phyloP scores from a whole-genome alignment of 805 yeast genomes.

The Yamadazyma laniorum region DNA sequence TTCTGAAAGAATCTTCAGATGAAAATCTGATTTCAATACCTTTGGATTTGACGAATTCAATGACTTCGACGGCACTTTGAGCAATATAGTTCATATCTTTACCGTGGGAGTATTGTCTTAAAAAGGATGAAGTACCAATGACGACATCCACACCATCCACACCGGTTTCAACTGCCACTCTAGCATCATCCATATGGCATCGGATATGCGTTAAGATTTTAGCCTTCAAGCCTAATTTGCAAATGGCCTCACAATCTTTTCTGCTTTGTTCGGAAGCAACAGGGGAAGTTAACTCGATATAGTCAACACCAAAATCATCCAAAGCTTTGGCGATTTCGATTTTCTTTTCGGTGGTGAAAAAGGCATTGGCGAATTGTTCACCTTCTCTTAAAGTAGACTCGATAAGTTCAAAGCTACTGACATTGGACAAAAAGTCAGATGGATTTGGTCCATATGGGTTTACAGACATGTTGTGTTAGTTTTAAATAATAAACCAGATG shows the following conservation, averaged over 20 bases:
- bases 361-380: constrained; percentile 97
- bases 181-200: constrained; percentile 99
- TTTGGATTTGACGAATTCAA: constrained; percentile 94
- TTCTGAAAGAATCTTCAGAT: constrained; percentile 96
- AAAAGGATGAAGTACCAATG: constrained; percentile 93
- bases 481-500: too few species aligned
- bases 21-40: constrained; percentile 96
- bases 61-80: constrained; percentile 92
- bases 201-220: constrained; percentile 95
- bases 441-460: constrained; percentile 98
- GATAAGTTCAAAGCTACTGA: constrained; percentile 81
- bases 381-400: constrained; percentile 98
- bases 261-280: constrained; percentile 96
- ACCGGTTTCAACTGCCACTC: constrained; percentile 96
- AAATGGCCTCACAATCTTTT: constrained; percentile 94
- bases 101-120: constrained; percentile 94
- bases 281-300: constrained; percentile 95
- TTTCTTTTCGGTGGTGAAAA: constrained; percentile 90
- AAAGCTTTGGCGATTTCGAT: constrained; percentile 95
- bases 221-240: constrained; percentile 94
- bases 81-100: constrained; percentile 98
- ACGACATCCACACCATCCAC: constrained; percentile 99
- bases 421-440: constrained; percentile 87
- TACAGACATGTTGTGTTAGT: constrained; percentile 13
- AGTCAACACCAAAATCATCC: constrained; percentile 97